phyloP scores from a whole-genome alignment of 2,329 filamentous ascomycete species.

The Diaporthe sp. region DNA sequence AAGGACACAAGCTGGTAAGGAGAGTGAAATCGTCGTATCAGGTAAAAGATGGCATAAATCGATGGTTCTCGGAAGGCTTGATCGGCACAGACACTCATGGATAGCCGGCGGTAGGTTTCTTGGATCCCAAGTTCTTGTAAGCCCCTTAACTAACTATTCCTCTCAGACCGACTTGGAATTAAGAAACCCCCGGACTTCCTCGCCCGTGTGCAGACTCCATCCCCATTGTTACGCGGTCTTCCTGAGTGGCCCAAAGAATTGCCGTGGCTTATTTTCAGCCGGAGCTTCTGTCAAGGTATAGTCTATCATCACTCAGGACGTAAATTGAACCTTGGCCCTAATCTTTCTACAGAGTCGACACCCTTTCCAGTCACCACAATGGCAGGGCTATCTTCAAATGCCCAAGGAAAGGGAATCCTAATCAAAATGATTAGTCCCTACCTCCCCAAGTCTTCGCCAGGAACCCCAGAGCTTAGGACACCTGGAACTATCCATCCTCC shows the following conservation, averaged over 20 bases:
- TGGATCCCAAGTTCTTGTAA: accelerated
- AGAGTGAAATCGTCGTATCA: background rate
- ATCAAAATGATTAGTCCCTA: background rate
- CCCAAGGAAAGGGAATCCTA: background rate
- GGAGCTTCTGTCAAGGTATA: background rate
- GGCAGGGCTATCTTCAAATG: background rate
- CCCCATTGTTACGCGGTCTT: background rate
- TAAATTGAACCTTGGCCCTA: too few relatives aligned
- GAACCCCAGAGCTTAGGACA: background rate
- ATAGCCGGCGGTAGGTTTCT: background rate
- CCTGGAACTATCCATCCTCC: background rate
- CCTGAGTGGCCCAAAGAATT: constrained; percentile 1
- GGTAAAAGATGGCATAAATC: background rate
- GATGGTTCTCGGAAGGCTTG: background rate
- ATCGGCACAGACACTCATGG: background rate
- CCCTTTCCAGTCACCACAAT: background rate
- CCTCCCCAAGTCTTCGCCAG: accelerated
- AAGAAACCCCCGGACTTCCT: background rate
- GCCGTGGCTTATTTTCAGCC: background rate
- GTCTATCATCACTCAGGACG: too few relatives aligned
- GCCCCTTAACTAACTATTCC: background rate
- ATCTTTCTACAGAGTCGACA: background rate
- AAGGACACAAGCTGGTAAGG: background rate
- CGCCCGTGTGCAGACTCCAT: constrained; percentile 15
- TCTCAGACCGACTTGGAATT: background rate